Base-by-base conservation (phyloP, 2,329 filamentous ascomycete genomes). In the Pleomassaria siparia region DNA sequence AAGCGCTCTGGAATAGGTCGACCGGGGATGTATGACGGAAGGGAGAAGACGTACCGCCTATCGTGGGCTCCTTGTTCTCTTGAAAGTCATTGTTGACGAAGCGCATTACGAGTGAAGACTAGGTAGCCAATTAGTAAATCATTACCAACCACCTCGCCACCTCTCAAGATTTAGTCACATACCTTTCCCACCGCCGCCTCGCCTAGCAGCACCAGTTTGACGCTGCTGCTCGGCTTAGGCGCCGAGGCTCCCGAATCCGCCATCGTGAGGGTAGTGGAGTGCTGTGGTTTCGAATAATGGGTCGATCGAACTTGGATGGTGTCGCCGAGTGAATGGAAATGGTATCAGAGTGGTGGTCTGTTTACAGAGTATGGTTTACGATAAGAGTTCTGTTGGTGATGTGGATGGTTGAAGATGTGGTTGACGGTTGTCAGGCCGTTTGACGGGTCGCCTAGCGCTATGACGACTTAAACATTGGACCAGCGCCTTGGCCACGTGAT, bases 41-140 rank as follows among this genome's bases (percentile, higher is more conserved):
- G 10, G 30, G 24, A 25, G 30, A 26, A 21, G 45, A 74, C 81
- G 57, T 81, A 95, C 91, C 91, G 80, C 94, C 94, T 75, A 99
- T 99, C 58, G 94, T 99, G 53, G 94, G 94, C 74, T 99, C 94
- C 80, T 97, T 97, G 76, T 97, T 97, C 76, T 97, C 94, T 79
- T 99, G 94, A 68, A 99, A 99, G 75, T 97, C 92, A 77, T 99
- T 94, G 81, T 97, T 97, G 71, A 99, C 94, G 75, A 99, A 99
- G 68, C 94, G 90, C 70, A 99, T 82, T 55, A 99, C 94, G 49
- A 99, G 85, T 37, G 94, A 99, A 41, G 94, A 97, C 94, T 95
- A 66, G 7, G 10, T 12, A 7, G 13, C 16, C 5, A 20, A 30
- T 55, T 40, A 56, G 49, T 43, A 24, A 16, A 18, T 30, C 11